Percentiles rank a stretch among this genome's conserved stretches.
These are phyloP conservation scores for Colletotrichum endophyticum DNA, from an alignment of 2,329 filamentous ascomycete species.

Conservation along the genomic window DNA sequence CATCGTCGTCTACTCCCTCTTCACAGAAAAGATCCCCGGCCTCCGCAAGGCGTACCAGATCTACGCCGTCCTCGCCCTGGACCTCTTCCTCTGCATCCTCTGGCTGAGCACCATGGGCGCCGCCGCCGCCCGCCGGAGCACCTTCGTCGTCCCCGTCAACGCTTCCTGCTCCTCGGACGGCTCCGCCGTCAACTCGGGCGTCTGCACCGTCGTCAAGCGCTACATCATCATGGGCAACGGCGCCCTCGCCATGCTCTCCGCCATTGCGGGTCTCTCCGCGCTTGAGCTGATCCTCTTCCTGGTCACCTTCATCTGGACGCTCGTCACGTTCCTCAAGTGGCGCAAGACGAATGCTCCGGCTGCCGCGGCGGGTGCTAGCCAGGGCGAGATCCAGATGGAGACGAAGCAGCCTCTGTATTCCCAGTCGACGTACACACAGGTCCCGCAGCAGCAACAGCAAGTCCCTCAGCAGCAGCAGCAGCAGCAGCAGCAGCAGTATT, in stretches of 20 bases:
- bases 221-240: constrained; percentile 37
- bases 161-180: constrained; percentile 40
- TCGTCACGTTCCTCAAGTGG: constrained; percentile 37
- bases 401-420: constrained; percentile 14
- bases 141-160: constrained; percentile 36
- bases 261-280: constrained; percentile 48
- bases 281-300: constrained; percentile 46
- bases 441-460: constrained; percentile 1
- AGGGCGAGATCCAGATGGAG: constrained; percentile 38
- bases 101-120: constrained; percentile 51
- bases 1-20: constrained; percentile 43
- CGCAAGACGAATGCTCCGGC: constrained; percentile 33
- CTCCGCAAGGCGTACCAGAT: constrained; percentile 45
- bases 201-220: constrained; percentile 36
- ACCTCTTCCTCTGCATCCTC: constrained; percentile 48
- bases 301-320: constrained; percentile 38
- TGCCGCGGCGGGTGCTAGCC: constrained; percentile 6
- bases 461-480: background rate
- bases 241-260: constrained; percentile 40
- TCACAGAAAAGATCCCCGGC: constrained; percentile 42
- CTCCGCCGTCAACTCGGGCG: constrained; percentile 41
- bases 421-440: constrained; percentile 9
- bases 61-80: constrained; percentile 47
- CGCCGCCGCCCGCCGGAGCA: constrained; percentile 41
- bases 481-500: background rate